Base-by-base conservation (phyloP, 2,329 filamentous ascomycete species). In the Tetracladium maxilliforme region DNA sequence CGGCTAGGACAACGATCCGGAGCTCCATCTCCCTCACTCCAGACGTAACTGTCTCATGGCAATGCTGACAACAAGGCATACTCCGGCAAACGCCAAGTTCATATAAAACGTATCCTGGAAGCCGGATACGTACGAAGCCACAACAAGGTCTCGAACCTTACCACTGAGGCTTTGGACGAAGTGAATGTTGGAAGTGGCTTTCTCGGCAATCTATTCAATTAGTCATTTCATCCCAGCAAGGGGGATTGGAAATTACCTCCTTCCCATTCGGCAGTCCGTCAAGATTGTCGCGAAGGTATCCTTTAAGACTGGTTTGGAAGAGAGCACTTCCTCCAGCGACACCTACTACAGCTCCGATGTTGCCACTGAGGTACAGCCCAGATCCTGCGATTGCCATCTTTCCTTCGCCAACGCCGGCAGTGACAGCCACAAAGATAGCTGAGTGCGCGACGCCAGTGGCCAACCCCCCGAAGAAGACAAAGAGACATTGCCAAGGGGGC, bases 391-490 rank as follows among this genome's bases (percentile, higher is more conserved):
- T 54, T 1, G 61, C 63, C 11, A 61, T 51, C 18, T 65, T 53
- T 5, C 43, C 36, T 6, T 50, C 46, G 3, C 53, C 43, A 2
- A 68, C 44, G 10, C 52, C 50, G 4, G 58, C 49, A 1, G 58
- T 57, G 30, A 69, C 47, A 4, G 50, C 52, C 7, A 69, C 51
- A 32, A 69, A 68, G 0, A 53, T 44, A 0, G 60, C 50, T 1
- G 54, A 53, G 3, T 47, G 42, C 0, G 54, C 46, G 17, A 63
- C 49, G 0, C 63, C 63, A 1, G 54, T 55, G 0, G 61, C 64
- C 26, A 70, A 51, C 0, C 65, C 64, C 3, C 64, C 45, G 0
- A 70, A 69, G 5, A 71, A 47, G 14, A 76, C 70, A 30, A 71
- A 69, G 1, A 76, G 39, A 0, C 65, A 66, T 33, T 72, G 65